Evolutionary conservation across 371 early-diverging fungal genomes (phyloP).

Genomic region (Actinomortierella ambigua): DNA sequence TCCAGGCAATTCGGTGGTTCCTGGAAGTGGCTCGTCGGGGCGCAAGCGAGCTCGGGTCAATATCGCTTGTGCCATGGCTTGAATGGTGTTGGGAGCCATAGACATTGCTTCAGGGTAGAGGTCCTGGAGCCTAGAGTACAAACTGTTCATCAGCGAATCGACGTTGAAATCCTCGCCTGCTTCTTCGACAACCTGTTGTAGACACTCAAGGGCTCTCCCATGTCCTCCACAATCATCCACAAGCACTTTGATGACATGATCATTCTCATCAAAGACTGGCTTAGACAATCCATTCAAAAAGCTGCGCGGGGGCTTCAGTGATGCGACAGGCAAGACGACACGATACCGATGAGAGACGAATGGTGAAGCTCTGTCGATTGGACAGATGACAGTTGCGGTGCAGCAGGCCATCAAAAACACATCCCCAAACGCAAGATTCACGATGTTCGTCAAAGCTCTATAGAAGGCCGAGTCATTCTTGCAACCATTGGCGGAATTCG

Average conservation of each 20-base stretch:
- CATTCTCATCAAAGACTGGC: constrained; percentile 19
- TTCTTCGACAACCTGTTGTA: constrained; percentile 5
- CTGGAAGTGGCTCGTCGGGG: constrained; percentile 19
- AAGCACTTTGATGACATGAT: constrained; percentile 21
- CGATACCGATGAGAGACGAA: constrained; percentile 7
- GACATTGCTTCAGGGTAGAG: constrained; percentile 17
- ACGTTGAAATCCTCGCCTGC: constrained; percentile 9
- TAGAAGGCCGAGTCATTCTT: constrained; percentile 21
- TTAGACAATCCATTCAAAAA: background rate
- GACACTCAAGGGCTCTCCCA: constrained; percentile 29
- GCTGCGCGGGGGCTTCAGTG: constrained; percentile 17
- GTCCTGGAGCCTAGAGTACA: constrained; percentile 10
- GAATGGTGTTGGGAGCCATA: constrained; percentile 5
- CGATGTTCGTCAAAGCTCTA: constrained; percentile 20
- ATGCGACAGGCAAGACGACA: constrained; percentile 21
- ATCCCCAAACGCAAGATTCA: constrained; percentile 14
- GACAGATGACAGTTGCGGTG: constrained; percentile 14
- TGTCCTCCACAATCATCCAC: constrained; percentile 35
- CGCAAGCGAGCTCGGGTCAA: constrained; percentile 14
- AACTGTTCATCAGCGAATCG: constrained; percentile 20
- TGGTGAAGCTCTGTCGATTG: constrained; percentile 7
- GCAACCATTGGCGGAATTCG: constrained; percentile 3
- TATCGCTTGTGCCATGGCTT: constrained; percentile 27
- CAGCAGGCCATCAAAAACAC: constrained; percentile 17
- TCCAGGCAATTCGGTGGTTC: constrained; percentile 24